phyloP scores from a whole-genome alignment of 2,329 filamentous ascomycete genomes.

The Xylariaceae sp. region DNA sequence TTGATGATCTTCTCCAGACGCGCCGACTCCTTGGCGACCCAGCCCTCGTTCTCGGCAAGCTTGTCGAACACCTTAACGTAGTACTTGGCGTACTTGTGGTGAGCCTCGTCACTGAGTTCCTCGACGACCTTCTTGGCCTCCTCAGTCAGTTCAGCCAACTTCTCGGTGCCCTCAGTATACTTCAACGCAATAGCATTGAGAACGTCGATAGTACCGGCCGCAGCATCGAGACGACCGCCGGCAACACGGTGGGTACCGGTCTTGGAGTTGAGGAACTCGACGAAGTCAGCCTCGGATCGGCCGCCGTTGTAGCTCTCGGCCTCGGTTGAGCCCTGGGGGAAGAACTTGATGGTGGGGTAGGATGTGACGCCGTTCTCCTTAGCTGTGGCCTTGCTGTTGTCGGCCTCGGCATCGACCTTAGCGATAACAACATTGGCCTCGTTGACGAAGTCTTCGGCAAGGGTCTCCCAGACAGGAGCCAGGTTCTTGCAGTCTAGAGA shows the following conservation, averaged over 20 bases:
- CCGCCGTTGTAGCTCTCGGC: slow-evolving; percentile 66
- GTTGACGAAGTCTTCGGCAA: slow-evolving; percentile 73
- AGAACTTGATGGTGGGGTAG: slow-evolving; percentile 98
- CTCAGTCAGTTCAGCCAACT: slow-evolving; percentile 57
- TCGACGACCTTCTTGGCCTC: slow-evolving; percentile 69
- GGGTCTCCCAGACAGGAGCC: slow-evolving; percentile 81
- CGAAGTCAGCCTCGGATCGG: slow-evolving; percentile 69
- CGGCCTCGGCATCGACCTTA: slow-evolving; percentile 90
- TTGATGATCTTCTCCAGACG: slow-evolving; percentile 73
- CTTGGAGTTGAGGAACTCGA: slow-evolving; percentile 82
- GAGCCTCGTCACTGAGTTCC: slow-evolving; percentile 54
- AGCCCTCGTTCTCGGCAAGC: slow-evolving; percentile 69
- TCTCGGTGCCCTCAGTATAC: slow-evolving; percentile 57
- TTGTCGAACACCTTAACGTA: slow-evolving; percentile 90
- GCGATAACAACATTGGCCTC: slow-evolving; percentile 80
- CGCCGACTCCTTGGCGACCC: slow-evolving; percentile 77
- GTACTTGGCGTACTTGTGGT: slow-evolving; percentile 83
- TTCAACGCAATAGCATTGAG: slow-evolving; percentile 73
- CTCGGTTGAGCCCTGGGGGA: slow-evolving; percentile 75
- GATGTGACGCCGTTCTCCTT: slow-evolving; percentile 71
- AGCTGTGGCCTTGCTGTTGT: slow-evolving; percentile 72
- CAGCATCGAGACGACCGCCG: slow-evolving; percentile 72
- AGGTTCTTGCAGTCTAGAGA: slow-evolving; percentile 87
- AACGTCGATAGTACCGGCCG: slow-evolving; percentile 74
- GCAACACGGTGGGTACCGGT: slow-evolving; percentile 77